These are phyloP conservation scores for Populus simonii DNA, from an alignment of 345 rosid species.

Conservation along the genomic window DNA sequence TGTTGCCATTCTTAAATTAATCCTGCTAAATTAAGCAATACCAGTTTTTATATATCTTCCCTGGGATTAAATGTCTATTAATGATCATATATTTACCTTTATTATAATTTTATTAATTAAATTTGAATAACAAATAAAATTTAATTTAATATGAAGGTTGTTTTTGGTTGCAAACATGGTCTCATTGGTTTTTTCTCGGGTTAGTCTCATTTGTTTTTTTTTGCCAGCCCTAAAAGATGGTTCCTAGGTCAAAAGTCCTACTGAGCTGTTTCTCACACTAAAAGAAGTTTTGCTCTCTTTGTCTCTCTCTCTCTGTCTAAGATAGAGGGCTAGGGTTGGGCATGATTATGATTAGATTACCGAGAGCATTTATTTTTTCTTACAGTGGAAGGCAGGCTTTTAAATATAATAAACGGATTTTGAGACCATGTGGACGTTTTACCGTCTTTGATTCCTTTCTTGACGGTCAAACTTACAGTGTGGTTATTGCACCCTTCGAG, in stretches of 20 bases:
- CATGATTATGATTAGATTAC: constrained; percentile 42
- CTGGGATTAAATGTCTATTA: no score
- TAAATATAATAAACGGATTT: constrained; percentile 15
- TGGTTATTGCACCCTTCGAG: constrained; percentile 36
- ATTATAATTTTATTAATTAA: no score
- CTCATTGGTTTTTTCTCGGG: no score
- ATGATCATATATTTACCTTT: no score
- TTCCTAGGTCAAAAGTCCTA: constrained; percentile 30
- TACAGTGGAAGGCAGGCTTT: constrained; percentile 35
- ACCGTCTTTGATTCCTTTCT: constrained; percentile 45
- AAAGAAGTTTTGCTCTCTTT: neutral
- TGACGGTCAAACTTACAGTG: constrained; percentile 48
- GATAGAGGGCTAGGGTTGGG: constrained; percentile 16
- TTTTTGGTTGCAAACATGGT: no score
- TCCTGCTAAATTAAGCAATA: no score
- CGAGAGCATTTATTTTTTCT: constrained; percentile 37
- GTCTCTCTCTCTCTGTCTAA: constrained; percentile 15
- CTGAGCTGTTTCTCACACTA: neutral
- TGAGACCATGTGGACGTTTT: constrained; percentile 42
- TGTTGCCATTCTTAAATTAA: no score
- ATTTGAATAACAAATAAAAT: no score
- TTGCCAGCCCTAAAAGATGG: constrained; percentile 18
- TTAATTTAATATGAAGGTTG: no score
- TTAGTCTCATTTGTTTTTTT: neutral
- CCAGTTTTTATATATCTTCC: no score